Evolutionary conservation across 345 rosid species (phyloP).

Genomic region (Populus tremula): DNA sequence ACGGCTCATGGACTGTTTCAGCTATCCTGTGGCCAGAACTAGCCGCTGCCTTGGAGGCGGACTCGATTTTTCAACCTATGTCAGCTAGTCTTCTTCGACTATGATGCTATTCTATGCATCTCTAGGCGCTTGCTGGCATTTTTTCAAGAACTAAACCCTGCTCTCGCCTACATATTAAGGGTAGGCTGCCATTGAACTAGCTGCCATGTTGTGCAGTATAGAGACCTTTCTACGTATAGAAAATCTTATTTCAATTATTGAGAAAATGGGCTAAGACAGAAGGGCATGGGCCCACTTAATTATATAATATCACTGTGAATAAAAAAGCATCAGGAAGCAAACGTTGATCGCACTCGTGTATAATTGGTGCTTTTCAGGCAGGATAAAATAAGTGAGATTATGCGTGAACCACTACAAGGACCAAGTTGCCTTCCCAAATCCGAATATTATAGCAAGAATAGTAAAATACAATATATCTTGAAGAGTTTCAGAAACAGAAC

Average conservation of each 20-base stretch:
- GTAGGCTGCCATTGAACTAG: no score
- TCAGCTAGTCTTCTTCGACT: conserved; percentile 47
- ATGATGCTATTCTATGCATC: conserved; percentile 8
- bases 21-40: conserved; percentile 77
- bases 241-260: neutral
- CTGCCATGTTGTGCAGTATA: no score
- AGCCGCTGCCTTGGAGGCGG: conserved; percentile 64
- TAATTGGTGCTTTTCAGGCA: no score
- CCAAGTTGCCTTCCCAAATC: neutral
- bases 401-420: neutral
- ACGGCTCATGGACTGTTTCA: conserved; percentile 78
- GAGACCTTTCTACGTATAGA: neutral
- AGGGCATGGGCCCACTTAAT: neutral
- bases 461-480: no score
- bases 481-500: neutral
- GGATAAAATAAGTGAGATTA: no score
- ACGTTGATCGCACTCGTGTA: no score
- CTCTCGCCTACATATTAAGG: no score
- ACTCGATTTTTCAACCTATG: conserved; percentile 73
- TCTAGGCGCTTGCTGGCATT: neutral
- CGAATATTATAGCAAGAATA: neutral
- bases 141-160: neutral
- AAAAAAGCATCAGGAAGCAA: neutral
- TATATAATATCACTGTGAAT: neutral
- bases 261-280: neutral